Conservation (phyloP, 1,139 yeast genomes). For the Hyphopichia fennica region DNA sequence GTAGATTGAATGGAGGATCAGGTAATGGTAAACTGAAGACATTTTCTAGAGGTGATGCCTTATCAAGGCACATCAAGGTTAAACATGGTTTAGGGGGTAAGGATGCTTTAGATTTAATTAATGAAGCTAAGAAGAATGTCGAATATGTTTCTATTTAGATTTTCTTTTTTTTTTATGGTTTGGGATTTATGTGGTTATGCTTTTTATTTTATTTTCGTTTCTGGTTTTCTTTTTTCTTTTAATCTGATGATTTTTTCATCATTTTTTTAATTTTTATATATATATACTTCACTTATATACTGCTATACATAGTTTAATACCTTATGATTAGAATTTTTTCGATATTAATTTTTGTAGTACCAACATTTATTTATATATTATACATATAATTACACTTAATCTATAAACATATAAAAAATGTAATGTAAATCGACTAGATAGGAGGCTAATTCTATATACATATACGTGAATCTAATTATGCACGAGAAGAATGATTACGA, state of each 20-base stretch:
- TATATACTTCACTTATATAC: not conserved
- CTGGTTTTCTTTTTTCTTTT: not conserved
- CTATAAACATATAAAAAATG: no score
- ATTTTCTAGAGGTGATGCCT: constrained; percentile 50
- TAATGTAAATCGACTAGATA: no score
- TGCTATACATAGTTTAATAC: not conserved
- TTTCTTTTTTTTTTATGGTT: no score
- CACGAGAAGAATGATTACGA: no score
- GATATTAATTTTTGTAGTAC: not conserved
- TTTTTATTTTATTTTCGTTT: not conserved
- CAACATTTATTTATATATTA: not conserved
- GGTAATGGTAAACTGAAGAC: constrained; percentile 61
- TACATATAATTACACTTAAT: no score
- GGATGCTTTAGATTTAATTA: constrained; percentile 59
- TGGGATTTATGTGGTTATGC: not conserved
- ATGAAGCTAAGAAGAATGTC: constrained; percentile 74
- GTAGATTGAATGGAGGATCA: constrained; percentile 48
- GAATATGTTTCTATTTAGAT: constrained; percentile 52
- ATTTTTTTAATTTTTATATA: not conserved
- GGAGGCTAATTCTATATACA: no score
- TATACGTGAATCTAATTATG: no score
- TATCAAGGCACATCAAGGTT: constrained; percentile 49
- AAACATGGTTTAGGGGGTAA: constrained; percentile 49
- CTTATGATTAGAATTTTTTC: not conserved
- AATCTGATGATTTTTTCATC: not conserved